Evolutionary conservation across 305 asterid species (phyloP).

Genomic region (Solanum hybrid): DNA sequence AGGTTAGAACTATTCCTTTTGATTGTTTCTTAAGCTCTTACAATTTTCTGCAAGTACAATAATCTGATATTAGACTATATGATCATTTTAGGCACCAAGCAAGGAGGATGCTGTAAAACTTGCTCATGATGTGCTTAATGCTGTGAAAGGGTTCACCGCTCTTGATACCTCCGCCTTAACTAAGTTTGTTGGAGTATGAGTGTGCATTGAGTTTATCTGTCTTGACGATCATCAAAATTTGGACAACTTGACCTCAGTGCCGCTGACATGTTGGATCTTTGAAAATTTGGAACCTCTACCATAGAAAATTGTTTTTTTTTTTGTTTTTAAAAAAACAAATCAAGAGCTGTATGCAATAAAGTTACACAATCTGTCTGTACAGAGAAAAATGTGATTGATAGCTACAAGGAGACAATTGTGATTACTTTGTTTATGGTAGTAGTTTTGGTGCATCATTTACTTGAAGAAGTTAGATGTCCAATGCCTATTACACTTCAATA

Average conservation of each 20-base stretch:
- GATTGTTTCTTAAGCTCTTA: not conserved
- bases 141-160: constrained; percentile 54
- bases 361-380: not conserved
- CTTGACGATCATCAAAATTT: not conserved
- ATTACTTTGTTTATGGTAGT: not conserved
- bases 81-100: constrained; percentile 58
- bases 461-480: not conserved
- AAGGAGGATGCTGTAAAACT: constrained; percentile 68
- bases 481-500: not conserved
- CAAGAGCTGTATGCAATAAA: not conserved
- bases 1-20: constrained; percentile 34
- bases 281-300: not conserved
- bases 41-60: not conserved
- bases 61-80: not conserved
- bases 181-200: constrained; percentile 50
- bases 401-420: not conserved
- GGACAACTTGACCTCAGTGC: not conserved
- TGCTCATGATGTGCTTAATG: constrained; percentile 56
- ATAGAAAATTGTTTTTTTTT: not conserved
- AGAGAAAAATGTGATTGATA: not conserved
- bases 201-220: not conserved
- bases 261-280: not conserved
- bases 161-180: constrained; percentile 68
- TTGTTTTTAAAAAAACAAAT: not conserved
- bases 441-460: constrained; percentile 1